phyloP scores from a whole-genome alignment of 371 early-diverging fungal species.

The Apophysomyces ossiformis region DNA sequence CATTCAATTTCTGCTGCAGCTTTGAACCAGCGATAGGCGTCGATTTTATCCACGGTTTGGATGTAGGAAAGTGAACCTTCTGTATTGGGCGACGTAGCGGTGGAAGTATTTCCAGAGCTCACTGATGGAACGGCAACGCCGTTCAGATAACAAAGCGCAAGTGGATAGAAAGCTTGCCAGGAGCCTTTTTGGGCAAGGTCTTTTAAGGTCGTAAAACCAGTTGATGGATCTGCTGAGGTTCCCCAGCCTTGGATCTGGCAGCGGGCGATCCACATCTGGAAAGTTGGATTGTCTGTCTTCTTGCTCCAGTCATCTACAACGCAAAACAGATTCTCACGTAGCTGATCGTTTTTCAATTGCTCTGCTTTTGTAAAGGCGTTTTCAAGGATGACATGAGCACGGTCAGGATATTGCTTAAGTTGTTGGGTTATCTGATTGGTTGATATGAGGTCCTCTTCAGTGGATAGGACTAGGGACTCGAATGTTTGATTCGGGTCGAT shows the following conservation, averaged over 20 bases:
- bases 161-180: constrained; percentile 31
- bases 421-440: constrained; percentile 1
- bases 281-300: constrained; percentile 20
- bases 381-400: constrained; percentile 17
- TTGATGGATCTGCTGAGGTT: constrained; percentile 16
- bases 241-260: constrained; percentile 37
- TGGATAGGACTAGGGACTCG: neutral
- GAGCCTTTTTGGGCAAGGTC: constrained; percentile 19
- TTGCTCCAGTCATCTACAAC: constrained; percentile 19
- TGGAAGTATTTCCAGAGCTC: neutral
- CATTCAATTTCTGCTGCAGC: constrained; percentile 16
- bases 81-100: neutral
- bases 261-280: constrained; percentile 31
- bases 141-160: constrained; percentile 26
- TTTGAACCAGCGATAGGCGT: constrained; percentile 28
- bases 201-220: constrained; percentile 23
- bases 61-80: neutral
- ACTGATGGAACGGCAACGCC: constrained; percentile 8
- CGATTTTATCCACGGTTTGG: constrained; percentile 13
- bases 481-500: neutral
- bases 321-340: constrained; percentile 17
- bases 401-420: constrained; percentile 6
- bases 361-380: constrained; percentile 20
- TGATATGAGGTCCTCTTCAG: neutral
- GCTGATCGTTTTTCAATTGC: neutral